These are phyloP conservation scores for Aspergillus bombycis DNA, from an alignment of 2,329 filamentous ascomycete species.

Conservation along the genomic window DNA sequence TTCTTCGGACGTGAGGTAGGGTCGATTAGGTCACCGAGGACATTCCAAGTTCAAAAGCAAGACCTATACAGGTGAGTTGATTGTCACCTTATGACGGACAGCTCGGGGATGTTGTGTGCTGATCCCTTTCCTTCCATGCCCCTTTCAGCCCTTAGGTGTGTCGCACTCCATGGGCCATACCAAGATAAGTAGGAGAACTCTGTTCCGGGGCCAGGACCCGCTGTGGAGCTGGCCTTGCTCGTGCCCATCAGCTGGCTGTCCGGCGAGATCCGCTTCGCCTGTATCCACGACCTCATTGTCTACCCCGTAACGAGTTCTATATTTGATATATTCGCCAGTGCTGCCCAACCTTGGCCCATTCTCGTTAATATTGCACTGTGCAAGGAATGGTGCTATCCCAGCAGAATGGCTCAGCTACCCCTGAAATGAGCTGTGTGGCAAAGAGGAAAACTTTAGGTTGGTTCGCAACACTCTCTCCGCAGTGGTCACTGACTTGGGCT, in stretches of 20 bases:
- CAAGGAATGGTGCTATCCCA: neutral
- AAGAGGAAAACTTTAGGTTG: neutral
- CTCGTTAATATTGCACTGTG: neutral
- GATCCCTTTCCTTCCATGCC: neutral
- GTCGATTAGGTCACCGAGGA: neutral
- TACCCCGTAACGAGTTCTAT: neutral
- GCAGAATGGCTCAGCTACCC: neutral
- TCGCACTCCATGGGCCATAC: too few relatives aligned
- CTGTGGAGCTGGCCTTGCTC: neutral
- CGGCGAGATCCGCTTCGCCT: neutral
- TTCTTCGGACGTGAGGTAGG: neutral
- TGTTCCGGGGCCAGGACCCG: neutral
- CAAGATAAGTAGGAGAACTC: neutral
- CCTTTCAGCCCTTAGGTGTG: neutral
- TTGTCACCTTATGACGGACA: too few relatives aligned
- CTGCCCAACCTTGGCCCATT: neutral
- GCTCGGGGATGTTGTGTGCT: neutral
- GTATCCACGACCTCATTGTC: neutral
- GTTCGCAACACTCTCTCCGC: neutral
- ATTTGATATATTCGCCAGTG: neutral
- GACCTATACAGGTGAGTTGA: neutral
- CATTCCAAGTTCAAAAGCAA: neutral
- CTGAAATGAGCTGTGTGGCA: neutral
- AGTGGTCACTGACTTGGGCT: neutral
- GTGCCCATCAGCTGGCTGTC: neutral